Evolutionary conservation across 352 stramenopile species (phyloP).

Genomic region (Stephanocyclus meneghinianus): DNA sequence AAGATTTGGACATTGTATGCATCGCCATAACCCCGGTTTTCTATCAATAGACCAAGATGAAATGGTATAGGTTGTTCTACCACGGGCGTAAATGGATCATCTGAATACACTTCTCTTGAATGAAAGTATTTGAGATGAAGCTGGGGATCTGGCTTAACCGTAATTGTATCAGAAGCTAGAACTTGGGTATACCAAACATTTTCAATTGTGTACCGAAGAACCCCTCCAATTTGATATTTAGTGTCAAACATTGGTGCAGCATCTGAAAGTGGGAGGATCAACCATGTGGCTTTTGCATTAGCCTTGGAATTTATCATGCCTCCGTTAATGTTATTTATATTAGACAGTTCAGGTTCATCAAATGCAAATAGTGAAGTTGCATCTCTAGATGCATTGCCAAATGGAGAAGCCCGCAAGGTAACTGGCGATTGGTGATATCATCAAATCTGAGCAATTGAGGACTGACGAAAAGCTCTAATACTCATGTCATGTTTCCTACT

Average conservation of each 20-base stretch:
- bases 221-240: slow-evolving; percentile 39
- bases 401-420: slow-evolving; percentile 22
- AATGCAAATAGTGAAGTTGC: slow-evolving; percentile 39
- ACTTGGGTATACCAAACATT: slow-evolving; percentile 23
- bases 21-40: slow-evolving; percentile 36
- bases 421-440: no score
- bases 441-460: no score
- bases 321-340: slow-evolving; percentile 27
- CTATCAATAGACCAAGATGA: slow-evolving; percentile 33
- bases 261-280: slow-evolving; percentile 35
- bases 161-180: slow-evolving; percentile 34
- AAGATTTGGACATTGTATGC: slow-evolving; percentile 30
- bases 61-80: slow-evolving; percentile 32
- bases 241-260: slow-evolving; percentile 45
- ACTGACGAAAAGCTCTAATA: neutral
- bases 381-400: slow-evolving; percentile 27
- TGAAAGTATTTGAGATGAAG: slow-evolving; percentile 41
- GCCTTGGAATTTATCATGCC: slow-evolving; percentile 17
- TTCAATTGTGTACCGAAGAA: slow-evolving; percentile 20
- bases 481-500: neutral
- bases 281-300: slow-evolving; percentile 31
- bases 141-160: slow-evolving; percentile 33
- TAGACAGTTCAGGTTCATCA: slow-evolving; percentile 25
- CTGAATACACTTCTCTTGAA: slow-evolving; percentile 32
- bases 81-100: slow-evolving; percentile 29